Percentiles rank a stretch among this genome's conserved stretches.
Conservation (phyloP, 805 yeast species). For the Candida sakaeoensis region DNA sequence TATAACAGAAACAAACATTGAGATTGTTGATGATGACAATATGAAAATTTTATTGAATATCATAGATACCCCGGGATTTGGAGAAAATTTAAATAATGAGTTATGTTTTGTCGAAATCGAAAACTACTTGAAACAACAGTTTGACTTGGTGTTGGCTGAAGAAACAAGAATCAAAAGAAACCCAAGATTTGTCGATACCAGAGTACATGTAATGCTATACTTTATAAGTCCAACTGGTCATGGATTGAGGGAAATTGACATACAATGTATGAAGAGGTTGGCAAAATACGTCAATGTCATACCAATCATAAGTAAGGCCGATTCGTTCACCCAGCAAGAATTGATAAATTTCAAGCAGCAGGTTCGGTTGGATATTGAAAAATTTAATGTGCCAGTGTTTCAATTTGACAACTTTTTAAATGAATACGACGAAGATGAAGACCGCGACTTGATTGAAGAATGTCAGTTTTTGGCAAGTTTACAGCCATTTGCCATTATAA, state of each 20-base stretch:
- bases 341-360: constrained; percentile 35
- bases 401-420: constrained; percentile 54
- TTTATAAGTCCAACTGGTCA: constrained; percentile 69
- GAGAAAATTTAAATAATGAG: constrained; percentile 69
- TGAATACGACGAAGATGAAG: constrained; percentile 66
- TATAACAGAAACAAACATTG: constrained; percentile 62
- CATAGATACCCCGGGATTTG: constrained; percentile 74
- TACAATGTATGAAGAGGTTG: constrained; percentile 32
- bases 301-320: constrained; percentile 38
- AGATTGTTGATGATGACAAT: constrained; percentile 57
- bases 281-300: constrained; percentile 32
- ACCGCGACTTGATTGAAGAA: constrained; percentile 71
- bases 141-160: constrained; percentile 75
- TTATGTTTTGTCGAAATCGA: constrained; percentile 65
- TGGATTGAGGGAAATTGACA: constrained; percentile 38
- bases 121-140: constrained; percentile 68
- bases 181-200: constrained; percentile 62
- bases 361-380: constrained; percentile 59
- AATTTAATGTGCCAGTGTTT: constrained; percentile 69
- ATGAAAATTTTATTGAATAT: constrained; percentile 54
- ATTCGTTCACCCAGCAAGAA: constrained; percentile 27
- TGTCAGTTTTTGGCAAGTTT: constrained; percentile 55
- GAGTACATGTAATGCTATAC: constrained; percentile 84
- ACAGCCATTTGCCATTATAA: constrained; percentile 74
- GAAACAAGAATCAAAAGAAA: constrained; percentile 85